These are phyloP conservation scores for Epicoccum sorghinum DNA, from an alignment of 2,329 filamentous ascomycete species.

Conservation along the genomic window DNA sequence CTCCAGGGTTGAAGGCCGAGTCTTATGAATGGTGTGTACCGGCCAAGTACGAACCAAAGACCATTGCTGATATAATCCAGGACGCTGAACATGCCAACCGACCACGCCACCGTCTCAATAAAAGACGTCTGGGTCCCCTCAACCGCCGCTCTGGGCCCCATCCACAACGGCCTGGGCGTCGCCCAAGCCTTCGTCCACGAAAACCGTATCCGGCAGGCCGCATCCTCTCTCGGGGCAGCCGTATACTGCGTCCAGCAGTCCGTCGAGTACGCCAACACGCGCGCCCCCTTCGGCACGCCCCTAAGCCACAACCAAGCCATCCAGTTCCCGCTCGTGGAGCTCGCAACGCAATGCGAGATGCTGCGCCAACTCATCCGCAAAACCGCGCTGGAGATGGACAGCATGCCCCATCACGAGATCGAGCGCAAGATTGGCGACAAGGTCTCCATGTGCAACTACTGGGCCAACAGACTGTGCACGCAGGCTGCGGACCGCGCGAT, in stretches of 20 bases:
- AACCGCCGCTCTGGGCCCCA: slow-evolving; percentile 58
- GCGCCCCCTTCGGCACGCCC: slow-evolving; percentile 62
- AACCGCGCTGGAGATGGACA: slow-evolving; percentile 67
- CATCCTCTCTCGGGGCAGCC: slow-evolving; percentile 64
- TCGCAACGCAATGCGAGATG: slow-evolving; percentile 68
- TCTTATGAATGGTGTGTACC: slow-evolving; percentile 61
- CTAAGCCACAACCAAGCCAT: slow-evolving; percentile 67
- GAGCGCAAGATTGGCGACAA: slow-evolving; percentile 66
- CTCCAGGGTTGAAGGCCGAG: slow-evolving; percentile 60
- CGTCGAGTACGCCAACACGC: slow-evolving; percentile 61
- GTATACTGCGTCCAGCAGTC: slow-evolving; percentile 65
- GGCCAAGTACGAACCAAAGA: neutral
- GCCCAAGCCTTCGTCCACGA: slow-evolving; percentile 71
- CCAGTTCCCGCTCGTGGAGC: slow-evolving; percentile 68
- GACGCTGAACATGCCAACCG: slow-evolving; percentile 71
- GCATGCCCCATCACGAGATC: slow-evolving; percentile 59
- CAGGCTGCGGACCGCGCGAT: slow-evolving; percentile 68
- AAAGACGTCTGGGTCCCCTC: slow-evolving; percentile 63
- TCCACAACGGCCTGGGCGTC: slow-evolving; percentile 63
- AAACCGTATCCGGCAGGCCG: slow-evolving; percentile 69
- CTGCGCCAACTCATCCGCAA: slow-evolving; percentile 65
- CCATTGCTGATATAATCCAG: slow-evolving; percentile 25
- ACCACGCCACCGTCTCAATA: slow-evolving; percentile 66
- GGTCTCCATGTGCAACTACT: slow-evolving; percentile 71
- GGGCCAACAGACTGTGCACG: slow-evolving; percentile 65